phyloP scores from a whole-genome alignment of 2,329 filamentous ascomycete genomes.

The Cladosporium colombiae region DNA sequence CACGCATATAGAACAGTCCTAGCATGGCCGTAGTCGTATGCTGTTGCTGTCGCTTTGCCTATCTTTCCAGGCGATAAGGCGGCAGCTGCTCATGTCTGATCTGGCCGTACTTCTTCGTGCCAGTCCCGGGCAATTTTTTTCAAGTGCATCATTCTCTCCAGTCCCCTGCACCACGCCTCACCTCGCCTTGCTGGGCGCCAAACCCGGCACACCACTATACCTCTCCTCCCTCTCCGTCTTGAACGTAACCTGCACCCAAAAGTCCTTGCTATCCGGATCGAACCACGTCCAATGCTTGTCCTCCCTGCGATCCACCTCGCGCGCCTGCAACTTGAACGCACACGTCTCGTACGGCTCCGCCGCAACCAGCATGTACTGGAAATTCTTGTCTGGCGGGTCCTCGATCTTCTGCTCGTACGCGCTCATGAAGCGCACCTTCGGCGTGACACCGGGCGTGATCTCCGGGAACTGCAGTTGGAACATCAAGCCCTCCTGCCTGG shows the following conservation, averaged over 20 bases:
- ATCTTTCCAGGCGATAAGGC: background rate
- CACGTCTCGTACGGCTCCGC: conserved; percentile 98
- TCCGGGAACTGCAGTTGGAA: conserved; percentile 97
- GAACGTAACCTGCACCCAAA: conserved; percentile 97
- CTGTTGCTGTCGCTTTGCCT: background rate
- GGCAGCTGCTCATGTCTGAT: background rate
- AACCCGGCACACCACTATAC: conserved; percentile 67
- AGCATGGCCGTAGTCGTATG: no score
- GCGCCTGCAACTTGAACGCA: conserved; percentile 90
- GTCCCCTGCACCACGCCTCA: background rate
- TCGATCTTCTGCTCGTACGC: conserved; percentile 95
- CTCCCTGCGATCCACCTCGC: conserved; percentile 87
- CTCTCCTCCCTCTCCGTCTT: conserved; percentile 97
- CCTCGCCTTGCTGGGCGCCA: conserved; percentile 35
- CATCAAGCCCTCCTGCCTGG: conserved; percentile 83
- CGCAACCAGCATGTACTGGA: conserved; percentile 91
- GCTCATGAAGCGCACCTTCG: conserved; percentile 94
- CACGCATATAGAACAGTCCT: background rate
- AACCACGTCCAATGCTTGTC: conserved; percentile 92
- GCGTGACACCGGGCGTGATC: conserved; percentile 71
- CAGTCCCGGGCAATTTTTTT: background rate
- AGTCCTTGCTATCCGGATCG: conserved; percentile 93
- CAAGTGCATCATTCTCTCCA: background rate
- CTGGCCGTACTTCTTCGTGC: background rate
- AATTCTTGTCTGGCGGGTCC: conserved; percentile 85